These are phyloP conservation scores for Boletus semigastroideus DNA, from an alignment of 1,284 basidiomycete species.

Conservation along the genomic window DNA sequence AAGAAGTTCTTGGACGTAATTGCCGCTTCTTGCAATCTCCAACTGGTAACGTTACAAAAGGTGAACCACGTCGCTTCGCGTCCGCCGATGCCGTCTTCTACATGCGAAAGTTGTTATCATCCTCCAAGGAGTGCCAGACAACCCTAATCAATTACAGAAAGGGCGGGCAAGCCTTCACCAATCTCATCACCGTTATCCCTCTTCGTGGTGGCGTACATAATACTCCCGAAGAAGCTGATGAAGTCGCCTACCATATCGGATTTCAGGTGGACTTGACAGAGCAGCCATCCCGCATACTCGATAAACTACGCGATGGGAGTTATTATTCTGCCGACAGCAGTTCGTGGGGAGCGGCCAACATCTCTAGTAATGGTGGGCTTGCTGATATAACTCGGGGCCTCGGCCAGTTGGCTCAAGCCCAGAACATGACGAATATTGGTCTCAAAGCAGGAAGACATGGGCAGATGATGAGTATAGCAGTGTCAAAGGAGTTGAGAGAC, in stretches of 20 bases:
- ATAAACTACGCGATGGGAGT: constrained; percentile 73
- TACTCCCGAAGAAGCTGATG: constrained; percentile 46
- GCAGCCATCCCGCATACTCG: constrained; percentile 82
- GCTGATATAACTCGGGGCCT: constrained; percentile 1
- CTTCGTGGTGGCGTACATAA: constrained; percentile 64
- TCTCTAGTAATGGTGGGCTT: background rate
- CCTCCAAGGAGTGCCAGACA: constrained; percentile 86
- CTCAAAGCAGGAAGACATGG: constrained; percentile 34
- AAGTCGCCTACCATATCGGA: constrained; percentile 85
- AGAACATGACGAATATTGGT: constrained; percentile 22
- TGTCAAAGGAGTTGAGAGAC: constrained; percentile 42
- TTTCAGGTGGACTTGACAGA: constrained; percentile 90
- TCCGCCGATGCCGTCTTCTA: constrained; percentile 68
- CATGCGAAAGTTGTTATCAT: constrained; percentile 63
- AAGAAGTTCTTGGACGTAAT: constrained; percentile 84
- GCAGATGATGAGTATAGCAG: constrained; percentile 36
- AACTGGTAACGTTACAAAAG: constrained; percentile 60
- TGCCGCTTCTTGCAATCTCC: constrained; percentile 88
- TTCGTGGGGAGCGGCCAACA: constrained; percentile 14
- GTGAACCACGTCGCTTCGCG: constrained; percentile 67
- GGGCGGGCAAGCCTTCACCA: constrained; percentile 83
- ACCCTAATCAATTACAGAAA: constrained; percentile 88
- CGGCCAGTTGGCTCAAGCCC: constrained; percentile 14
- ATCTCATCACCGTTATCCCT: constrained; percentile 84
- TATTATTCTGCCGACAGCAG: constrained; percentile 59